Evolutionary conservation across 345 rosid genomes (phyloP).

Genomic region (Brassica napus): DNA sequence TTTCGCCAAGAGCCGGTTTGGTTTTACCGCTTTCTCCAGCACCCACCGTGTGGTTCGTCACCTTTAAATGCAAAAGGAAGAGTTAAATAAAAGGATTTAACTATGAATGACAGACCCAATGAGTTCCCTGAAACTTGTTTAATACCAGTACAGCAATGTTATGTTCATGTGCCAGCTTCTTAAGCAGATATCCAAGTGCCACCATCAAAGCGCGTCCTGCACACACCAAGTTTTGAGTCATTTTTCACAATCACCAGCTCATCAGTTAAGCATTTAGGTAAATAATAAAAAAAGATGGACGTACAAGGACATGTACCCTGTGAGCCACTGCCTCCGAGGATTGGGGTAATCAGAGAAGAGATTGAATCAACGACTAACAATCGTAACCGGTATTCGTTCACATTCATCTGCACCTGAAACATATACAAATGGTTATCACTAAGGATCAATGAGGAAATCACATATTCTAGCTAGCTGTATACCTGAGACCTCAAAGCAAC

Average conservation of each 20-base stretch:
- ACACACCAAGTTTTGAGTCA: constrained; percentile 11
- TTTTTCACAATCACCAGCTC: neutral
- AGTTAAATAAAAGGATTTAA: neutral
- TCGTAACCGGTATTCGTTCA: constrained; percentile 39
- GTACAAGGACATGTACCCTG: constrained; percentile 55
- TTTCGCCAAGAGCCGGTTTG: constrained; percentile 91
- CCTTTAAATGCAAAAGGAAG: constrained; percentile 45
- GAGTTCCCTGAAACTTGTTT: neutral
- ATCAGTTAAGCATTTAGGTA: neutral
- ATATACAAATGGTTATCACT: constrained; percentile 2
- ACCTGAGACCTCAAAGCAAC: constrained; percentile 60
- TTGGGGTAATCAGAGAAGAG: constrained; percentile 73
- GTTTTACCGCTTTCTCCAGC: constrained; percentile 64
- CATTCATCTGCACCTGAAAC: constrained; percentile 42
- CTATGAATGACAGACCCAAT: neutral
- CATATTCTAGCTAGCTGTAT: constrained; percentile 18
- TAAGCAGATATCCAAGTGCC: constrained; percentile 68
- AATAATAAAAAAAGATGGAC: constrained; percentile 20
- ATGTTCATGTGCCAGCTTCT: constrained; percentile 78
- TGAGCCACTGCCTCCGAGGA: constrained; percentile 67
- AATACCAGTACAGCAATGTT: constrained; percentile 63
- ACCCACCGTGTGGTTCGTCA: constrained; percentile 80
- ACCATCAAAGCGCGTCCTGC: constrained; percentile 80
- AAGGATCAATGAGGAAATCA: constrained; percentile 5
- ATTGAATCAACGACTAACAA: constrained; percentile 73